Evolutionary conservation across 2,329 filamentous ascomycete species (phyloP), one percentile per base, ranked within the genome.

Genomic region (Graphilbum fragrans): DNA sequence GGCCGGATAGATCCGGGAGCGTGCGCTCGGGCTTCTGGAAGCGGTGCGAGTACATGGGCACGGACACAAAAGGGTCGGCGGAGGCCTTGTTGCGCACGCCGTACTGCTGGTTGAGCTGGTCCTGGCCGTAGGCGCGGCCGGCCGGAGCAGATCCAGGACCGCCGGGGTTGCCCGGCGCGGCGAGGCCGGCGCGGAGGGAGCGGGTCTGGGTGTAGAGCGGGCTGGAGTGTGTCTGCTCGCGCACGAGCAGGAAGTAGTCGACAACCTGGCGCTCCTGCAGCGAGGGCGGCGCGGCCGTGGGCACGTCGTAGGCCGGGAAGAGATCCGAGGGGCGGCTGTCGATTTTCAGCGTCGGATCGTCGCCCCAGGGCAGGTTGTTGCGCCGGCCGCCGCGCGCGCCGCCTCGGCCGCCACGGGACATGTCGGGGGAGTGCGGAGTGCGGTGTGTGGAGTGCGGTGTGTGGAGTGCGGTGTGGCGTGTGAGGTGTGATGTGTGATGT

Each of bases 241-340:
- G 71, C 52, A 77, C 65, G 35, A 72, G 63, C 49, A 77, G 63
- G 51, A 73, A 69, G 53, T 64, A 64, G 32, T 67, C 62, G 45
- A 77, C 63, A 44, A 65, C 58, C 45, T 60, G 61, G 33, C 59
- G 58, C 51, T 77, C 73, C 42, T 60, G 53, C 16, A 54, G 47
- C 32, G 60, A 60, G 43, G 74, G 61, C 9, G 59, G 52, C 20
- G 65, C 61, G 1, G 69, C 63, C 10, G 54, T 53, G 3, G 71
- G 69, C 3, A 74, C 63, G 19, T 62, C 50, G 55, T 72, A 76
- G 55, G 74, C 72, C 0, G 74, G 73, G 45, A 77, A 77, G 10
- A 73, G 66, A 49, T 77, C 73, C n/a, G 70, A 70, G 7, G 74
- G 74, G 25, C 69, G 63, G 39, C 66, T 66, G 53, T 75, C 70